Conservation (phyloP, 257 asterid genomes). For the Solanum medicagineum region DNA sequence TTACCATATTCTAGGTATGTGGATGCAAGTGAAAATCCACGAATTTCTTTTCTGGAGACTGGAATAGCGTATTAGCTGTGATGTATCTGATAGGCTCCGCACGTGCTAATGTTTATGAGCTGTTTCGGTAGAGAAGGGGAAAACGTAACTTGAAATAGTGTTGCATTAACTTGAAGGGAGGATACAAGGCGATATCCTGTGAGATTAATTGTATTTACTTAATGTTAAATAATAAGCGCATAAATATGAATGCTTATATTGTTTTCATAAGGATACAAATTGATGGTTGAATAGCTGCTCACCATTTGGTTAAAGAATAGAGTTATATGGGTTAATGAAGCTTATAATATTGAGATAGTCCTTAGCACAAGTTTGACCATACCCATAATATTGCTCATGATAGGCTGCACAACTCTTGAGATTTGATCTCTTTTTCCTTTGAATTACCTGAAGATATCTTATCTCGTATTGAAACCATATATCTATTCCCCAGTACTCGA, state of each 20-base stretch:
- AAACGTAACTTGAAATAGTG: background rate
- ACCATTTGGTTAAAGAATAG: background rate
- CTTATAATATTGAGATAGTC: background rate
- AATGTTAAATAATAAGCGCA: background rate
- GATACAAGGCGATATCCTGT: background rate
- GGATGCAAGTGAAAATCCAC: slow-evolving; percentile 35
- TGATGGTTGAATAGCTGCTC: background rate
- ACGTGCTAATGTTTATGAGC: background rate
- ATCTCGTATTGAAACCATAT: background rate
- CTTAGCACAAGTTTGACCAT: background rate
- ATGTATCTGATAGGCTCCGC: background rate
- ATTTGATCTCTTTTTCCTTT: background rate
- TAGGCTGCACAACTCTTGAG: background rate
- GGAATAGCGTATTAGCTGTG: background rate
- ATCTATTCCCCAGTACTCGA: background rate
- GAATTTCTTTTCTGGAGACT: background rate
- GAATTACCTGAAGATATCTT: background rate
- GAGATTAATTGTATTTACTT: background rate
- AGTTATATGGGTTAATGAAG: background rate
- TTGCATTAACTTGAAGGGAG: background rate
- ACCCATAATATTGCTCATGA: background rate
- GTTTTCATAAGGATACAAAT: background rate
- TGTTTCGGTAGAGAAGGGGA: background rate
- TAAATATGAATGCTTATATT: background rate
- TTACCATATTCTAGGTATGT: slow-evolving; percentile 22